A percentile compares a stretch with the other conserved stretches of the same genome.
Evolutionary conservation across 192 early-diverging fungal genomes (phyloP).

Genomic region (Diversispora epigaea): DNA sequence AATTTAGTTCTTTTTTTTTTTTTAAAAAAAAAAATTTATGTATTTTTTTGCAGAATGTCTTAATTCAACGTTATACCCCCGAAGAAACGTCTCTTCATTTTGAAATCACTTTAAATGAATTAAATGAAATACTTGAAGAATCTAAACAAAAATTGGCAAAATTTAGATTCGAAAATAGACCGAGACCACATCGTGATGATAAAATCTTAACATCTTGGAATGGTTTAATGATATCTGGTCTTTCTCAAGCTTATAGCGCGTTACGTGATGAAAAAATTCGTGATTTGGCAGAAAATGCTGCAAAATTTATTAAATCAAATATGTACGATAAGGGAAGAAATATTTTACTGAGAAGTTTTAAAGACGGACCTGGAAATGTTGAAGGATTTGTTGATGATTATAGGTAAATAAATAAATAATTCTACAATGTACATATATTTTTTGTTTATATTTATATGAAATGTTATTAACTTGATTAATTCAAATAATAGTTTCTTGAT

Average conservation of each 20-base stretch:
- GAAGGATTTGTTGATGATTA: constrained; percentile 64
- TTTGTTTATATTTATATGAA: neutral
- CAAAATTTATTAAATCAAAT: constrained; percentile 46
- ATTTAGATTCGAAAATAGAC: constrained; percentile 43
- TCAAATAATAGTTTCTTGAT: constrained; percentile 11
- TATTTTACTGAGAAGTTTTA: constrained; percentile 45
- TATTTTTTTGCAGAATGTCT: constrained; percentile 47
- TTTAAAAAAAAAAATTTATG: neutral
- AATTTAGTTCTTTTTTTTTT: neutral
- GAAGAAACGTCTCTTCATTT: constrained; percentile 46
- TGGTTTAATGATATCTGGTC: constrained; percentile 59
- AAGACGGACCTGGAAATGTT: constrained; percentile 49
- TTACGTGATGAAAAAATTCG: constrained; percentile 39
- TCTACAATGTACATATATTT: neutral
- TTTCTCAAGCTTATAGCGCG: constrained; percentile 42
- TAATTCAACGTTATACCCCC: constrained; percentile 43
- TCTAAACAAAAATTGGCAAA: constrained; percentile 45
- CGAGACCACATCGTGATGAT: constrained; percentile 60
- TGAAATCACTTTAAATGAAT: constrained; percentile 33
- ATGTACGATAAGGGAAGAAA: constrained; percentile 46
- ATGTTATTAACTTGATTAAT: neutral
- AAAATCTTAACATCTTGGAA: constrained; percentile 67
- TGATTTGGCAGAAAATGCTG: constrained; percentile 46
- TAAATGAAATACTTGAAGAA: constrained; percentile 35
- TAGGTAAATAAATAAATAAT: constrained; percentile 31